Conservation (phyloP, 371 early-diverging fungal species). For the Syncephalis fuscata region DNA sequence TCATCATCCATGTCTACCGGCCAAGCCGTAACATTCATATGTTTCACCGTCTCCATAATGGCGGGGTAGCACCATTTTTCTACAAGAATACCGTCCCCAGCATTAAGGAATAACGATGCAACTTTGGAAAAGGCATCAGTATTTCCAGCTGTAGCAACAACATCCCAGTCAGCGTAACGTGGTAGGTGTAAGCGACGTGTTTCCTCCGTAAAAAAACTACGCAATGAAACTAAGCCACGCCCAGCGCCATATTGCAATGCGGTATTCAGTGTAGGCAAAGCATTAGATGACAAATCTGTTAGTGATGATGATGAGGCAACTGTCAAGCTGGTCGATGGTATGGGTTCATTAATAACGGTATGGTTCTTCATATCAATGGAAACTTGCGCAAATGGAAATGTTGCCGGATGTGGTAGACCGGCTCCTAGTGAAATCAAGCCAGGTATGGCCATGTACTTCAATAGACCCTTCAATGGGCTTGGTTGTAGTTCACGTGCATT, state of each 20-base stretch:
- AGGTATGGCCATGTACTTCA: too few species aligned
- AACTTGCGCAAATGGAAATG: constrained; percentile 31
- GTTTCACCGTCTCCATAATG: constrained; percentile 42
- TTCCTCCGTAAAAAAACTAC: constrained; percentile 7
- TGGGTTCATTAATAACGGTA: constrained; percentile 8
- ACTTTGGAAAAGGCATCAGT: constrained; percentile 44
- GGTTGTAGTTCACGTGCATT: too few species aligned
- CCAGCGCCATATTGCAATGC: too few species aligned
- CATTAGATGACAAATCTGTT: too few species aligned
- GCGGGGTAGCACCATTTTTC: constrained; percentile 67
- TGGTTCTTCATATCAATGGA: constrained; percentile 19
- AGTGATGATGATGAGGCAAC: too few species aligned
- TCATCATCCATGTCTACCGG: constrained; percentile 30
- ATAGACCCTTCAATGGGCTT: too few species aligned
- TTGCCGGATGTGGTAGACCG: constrained; percentile 31
- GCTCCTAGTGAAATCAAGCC: too few species aligned
- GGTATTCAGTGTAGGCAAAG: too few species aligned
- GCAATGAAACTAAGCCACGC: too few species aligned
- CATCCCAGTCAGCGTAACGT: constrained; percentile 36
- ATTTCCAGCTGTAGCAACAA: constrained; percentile 32
- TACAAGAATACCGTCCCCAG: constrained; percentile 41
- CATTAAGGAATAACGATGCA: constrained; percentile 23
- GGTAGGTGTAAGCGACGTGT: constrained; percentile 22
- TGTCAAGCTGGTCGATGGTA: too few species aligned
- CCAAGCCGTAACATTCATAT: constrained; percentile 30